Evolutionary conservation across 441 rosid genomes (phyloP).

Genomic region (Mallotus repandus): DNA sequence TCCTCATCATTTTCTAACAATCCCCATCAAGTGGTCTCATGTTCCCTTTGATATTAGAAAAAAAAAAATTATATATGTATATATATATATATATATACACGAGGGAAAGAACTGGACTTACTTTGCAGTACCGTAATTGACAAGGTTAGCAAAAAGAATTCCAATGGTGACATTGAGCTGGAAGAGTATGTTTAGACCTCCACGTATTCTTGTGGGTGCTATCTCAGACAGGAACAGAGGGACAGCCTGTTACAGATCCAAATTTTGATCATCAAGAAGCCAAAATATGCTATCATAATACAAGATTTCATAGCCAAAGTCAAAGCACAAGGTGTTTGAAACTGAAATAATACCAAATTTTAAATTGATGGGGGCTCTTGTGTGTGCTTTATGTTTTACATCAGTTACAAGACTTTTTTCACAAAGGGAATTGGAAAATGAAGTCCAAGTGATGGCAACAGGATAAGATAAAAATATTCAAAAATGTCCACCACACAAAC

Average conservation of each 20-base stretch:
- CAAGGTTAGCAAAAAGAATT: slow-evolving; percentile 80
- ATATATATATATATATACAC: too few species aligned
- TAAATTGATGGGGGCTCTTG: background rate
- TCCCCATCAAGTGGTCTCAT: background rate
- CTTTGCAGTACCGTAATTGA: slow-evolving; percentile 90
- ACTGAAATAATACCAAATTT: background rate
- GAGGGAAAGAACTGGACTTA: slow-evolving; percentile 31
- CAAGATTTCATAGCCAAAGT: background rate
- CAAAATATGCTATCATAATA: background rate
- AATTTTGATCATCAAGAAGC: background rate
- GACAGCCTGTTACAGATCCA: slow-evolving; percentile 54
- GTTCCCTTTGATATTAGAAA: too few species aligned
- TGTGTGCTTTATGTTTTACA: background rate
- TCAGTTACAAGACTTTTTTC: slow-evolving; percentile 2
- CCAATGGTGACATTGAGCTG: slow-evolving; percentile 93
- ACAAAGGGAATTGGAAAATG: slow-evolving; percentile 9
- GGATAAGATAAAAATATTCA: slow-evolving; percentile 24
- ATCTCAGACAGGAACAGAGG: slow-evolving; percentile 90
- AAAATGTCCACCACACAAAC: slow-evolving; percentile 9
- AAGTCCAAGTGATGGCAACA: slow-evolving; percentile 12
- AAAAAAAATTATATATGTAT: background rate
- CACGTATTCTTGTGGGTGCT: slow-evolving; percentile 91
- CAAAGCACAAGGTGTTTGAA: background rate
- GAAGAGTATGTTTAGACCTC: slow-evolving; percentile 80
- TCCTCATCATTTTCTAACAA: background rate